Evolutionary conservation across 1,284 basidiomycete genomes (phyloP).

Genomic region (Schizopora paradoxa): DNA sequence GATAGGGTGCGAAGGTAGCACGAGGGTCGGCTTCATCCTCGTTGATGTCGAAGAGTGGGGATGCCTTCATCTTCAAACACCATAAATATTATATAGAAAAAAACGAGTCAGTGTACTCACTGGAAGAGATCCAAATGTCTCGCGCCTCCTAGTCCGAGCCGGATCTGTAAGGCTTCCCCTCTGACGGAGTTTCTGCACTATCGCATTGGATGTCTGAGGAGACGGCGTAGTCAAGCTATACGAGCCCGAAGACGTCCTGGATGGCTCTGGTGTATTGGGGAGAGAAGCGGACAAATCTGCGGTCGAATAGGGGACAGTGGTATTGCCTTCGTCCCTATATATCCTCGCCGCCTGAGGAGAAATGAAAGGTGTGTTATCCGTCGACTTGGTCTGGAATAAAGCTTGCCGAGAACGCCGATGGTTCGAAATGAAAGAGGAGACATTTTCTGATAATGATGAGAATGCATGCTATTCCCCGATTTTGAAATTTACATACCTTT

Average conservation of each 20-base stretch:
- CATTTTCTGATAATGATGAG: slow-evolving; percentile 37
- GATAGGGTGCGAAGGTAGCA: slow-evolving; percentile 39
- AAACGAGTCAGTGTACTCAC: not conserved
- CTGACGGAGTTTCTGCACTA: slow-evolving; percentile 44
- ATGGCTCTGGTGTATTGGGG: slow-evolving; percentile 18
- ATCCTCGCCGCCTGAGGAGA: slow-evolving; percentile 23
- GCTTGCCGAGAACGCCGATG: slow-evolving; percentile 54
- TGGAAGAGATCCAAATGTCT: slow-evolving; percentile 27
- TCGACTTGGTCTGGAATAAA: slow-evolving; percentile 39
- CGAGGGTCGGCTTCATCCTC: too few relatives aligned
- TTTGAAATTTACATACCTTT: slow-evolving; percentile 9
- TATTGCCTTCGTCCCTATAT: slow-evolving; percentile 4
- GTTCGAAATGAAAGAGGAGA: slow-evolving; percentile 55
- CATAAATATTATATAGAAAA: not conserved
- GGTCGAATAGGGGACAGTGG: slow-evolving; percentile 23
- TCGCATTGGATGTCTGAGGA: slow-evolving; percentile 52
- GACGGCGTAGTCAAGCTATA: slow-evolving; percentile 56
- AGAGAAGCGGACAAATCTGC: slow-evolving; percentile 13
- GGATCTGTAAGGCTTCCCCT: slow-evolving; percentile 72
- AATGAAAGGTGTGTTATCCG: slow-evolving; percentile 25
- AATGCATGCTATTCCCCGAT: not conserved
- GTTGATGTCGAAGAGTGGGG: slow-evolving; percentile 59
- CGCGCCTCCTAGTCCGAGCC: slow-evolving; percentile 58
- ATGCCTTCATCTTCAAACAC: slow-evolving; percentile 2
- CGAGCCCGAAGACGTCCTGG: slow-evolving; percentile 19